phyloP scores from a whole-genome alignment of 495 filamentous ascomycete genomes.

The Annulohypoxylon moriforme region DNA sequence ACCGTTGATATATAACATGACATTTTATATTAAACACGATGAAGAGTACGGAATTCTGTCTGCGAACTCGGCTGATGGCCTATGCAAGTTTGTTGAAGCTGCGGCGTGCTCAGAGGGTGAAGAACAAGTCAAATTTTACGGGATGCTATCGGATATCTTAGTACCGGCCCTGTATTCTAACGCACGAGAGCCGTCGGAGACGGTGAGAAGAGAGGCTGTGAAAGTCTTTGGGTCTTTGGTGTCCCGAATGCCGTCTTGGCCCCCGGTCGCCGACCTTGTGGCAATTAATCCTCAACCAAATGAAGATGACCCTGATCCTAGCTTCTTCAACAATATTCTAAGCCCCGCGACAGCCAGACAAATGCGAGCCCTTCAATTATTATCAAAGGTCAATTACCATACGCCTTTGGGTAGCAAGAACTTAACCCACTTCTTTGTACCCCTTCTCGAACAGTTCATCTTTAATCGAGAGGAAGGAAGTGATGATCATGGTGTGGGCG shows the following conservation, averaged over 20 bases:
- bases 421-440: constrained; percentile 87
- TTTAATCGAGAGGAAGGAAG: constrained; percentile 82
- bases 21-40: constrained; percentile 85
- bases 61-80: constrained; percentile 78
- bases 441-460: constrained; percentile 92
- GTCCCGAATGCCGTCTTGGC: constrained; percentile 73
- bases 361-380: constrained; percentile 80
- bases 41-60: constrained; percentile 89
- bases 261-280: constrained; percentile 77
- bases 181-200: constrained; percentile 79
- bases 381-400: constrained; percentile 72
- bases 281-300: constrained; percentile 79
- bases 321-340: constrained; percentile 91
- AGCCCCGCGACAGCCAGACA: constrained; percentile 92
- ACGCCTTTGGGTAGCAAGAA: constrained; percentile 76
- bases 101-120: constrained; percentile 57
- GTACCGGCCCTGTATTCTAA: constrained; percentile 81
- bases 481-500: constrained; percentile 83
- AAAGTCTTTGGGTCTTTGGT: constrained; percentile 81
- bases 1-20: constrained; percentile 89
- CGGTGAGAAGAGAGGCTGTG: constrained; percentile 84
- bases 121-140: constrained; percentile 47
- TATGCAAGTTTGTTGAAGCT: constrained; percentile 83
- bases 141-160: constrained; percentile 69
- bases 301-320: constrained; percentile 75